Evolutionary conservation across 2,329 filamentous ascomycete genomes (phyloP).

Genomic region (Furcasterigmium furcatum): DNA sequence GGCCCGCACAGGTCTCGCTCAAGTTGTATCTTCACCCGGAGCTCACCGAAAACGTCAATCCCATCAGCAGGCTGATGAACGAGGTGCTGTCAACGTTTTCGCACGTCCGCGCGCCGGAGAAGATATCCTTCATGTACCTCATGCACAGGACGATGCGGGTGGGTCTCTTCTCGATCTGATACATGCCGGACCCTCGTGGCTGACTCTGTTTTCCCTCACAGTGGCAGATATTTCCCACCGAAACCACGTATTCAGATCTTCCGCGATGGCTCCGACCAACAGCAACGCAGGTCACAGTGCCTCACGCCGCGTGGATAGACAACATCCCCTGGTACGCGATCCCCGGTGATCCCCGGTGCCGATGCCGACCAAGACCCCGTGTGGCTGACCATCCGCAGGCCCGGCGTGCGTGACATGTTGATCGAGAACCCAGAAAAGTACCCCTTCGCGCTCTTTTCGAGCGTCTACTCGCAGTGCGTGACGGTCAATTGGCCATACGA

Average conservation of each 20-base stretch:
- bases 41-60: neutral
- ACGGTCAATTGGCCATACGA: slow-evolving; percentile 5
- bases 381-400: neutral
- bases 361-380: neutral
- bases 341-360: neutral
- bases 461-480: slow-evolving; percentile 2
- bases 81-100: slow-evolving; percentile 2
- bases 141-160: slow-evolving; percentile 3
- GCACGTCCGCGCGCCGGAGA: slow-evolving; percentile 2
- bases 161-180: neutral
- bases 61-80: slow-evolving; percentile 1
- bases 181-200: neutral
- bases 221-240: slow-evolving; percentile 2
- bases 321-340: slow-evolving; percentile 2
- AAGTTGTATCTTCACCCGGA: neutral
- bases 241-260: neutral
- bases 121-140: slow-evolving; percentile 3
- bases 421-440: slow-evolving; percentile 4
- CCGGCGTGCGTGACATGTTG: slow-evolving; percentile 2
- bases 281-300: slow-evolving; percentile 2
- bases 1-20: slow-evolving; percentile 1
- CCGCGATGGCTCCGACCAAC: slow-evolving; percentile 4
- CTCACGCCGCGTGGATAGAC: slow-evolving; percentile 3
- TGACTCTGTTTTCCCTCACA: neutral
- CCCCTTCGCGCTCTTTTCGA: slow-evolving; percentile 1